Conservation (phyloP, 2,329 filamentous ascomycete genomes). For the Juglanconis juglandina region DNA sequence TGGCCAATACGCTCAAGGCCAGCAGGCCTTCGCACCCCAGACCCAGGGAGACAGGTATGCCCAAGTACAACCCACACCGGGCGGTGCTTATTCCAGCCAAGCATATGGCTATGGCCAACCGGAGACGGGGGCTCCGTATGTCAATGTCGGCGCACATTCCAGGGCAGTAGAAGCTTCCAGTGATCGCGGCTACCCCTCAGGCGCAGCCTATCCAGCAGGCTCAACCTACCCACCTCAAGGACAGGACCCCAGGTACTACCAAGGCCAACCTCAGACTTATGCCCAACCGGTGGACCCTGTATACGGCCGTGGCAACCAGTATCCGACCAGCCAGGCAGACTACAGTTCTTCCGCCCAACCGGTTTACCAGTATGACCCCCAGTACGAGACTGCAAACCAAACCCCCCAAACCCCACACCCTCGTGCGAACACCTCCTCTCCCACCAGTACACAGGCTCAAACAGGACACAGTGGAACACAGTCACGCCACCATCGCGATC, state of each 20-base stretch:
- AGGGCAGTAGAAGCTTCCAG: constrained; percentile 1
- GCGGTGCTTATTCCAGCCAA: constrained; percentile 5
- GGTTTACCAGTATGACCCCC: constrained; percentile 20
- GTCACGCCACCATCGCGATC: constrained; percentile 14
- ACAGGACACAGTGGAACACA: constrained; percentile 19
- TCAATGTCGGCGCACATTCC: constrained; percentile 4
- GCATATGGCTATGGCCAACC: constrained; percentile 2
- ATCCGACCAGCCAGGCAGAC: constrained; percentile 30
- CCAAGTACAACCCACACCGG: not conserved
- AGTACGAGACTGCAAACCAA: constrained; percentile 12
- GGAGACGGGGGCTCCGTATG: not conserved
- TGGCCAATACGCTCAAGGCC: constrained; percentile 17
- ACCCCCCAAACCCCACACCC: constrained; percentile 5
- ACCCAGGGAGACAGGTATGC: constrained; percentile 13
- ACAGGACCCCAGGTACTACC: constrained; percentile 24
- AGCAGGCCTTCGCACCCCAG: constrained; percentile 3
- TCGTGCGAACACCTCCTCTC: constrained; percentile 12
- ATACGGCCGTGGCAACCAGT: constrained; percentile 59
- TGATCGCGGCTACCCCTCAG: constrained; percentile 1
- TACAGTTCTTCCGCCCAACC: constrained; percentile 12
- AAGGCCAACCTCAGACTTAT: constrained; percentile 28
- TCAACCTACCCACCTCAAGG: not conserved
- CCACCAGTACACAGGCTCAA: constrained; percentile 19
- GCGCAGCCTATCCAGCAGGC: not conserved
- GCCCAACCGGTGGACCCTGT: constrained; percentile 50